Base-by-base conservation (phyloP, 1,139 yeast genomes). In the Spathaspora sp. region DNA sequence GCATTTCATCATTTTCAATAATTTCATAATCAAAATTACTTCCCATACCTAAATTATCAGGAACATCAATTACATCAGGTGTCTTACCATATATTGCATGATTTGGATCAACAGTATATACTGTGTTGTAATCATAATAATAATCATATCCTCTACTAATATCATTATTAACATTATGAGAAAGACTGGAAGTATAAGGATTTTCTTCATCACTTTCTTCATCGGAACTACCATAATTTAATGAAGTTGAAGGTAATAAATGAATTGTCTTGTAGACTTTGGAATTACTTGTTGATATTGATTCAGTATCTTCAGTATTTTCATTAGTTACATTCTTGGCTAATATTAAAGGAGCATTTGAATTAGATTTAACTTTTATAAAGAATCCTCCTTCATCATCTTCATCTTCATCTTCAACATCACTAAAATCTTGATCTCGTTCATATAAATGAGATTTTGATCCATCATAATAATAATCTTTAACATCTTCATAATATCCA, bases 41-140 rank as follows among this genome's bases (percentile, higher is more conserved):
- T 10, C 76, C 78, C 52, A 73, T 54, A 8, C 68, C 63, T 43
- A 75, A 68, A 51, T 72, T 73, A 56, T 64, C 81, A 29, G 72
- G 82, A 45, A 64, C 74, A 63, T 66, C 80, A 51, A 70, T 70
- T 20, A 74, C 78, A 48, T 67, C 67, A 58, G 78, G 75, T 2
- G 57, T 52, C 38, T 59, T 57, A 1, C 74, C 74, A 52, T 67
- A 71, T 10, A 72, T 63, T 4, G 75, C 68, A 49, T 80, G 78
- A 50, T 78, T 69, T 17, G 80, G 79, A 54, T 81, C 82, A 34
- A 73, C 78, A 3, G 82, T 78, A 60, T 86, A 89, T 17, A 89
- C 97, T 1, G 93, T 79, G 60, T 88, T 89, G 65, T 89, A 89
- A 66, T 90, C 96, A 62, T 90, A 90, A 61, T 84, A 84, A 68